phyloP scores from a whole-genome alignment of 2,329 filamentous ascomycete genomes.

The Colletotrichum magnum region DNA sequence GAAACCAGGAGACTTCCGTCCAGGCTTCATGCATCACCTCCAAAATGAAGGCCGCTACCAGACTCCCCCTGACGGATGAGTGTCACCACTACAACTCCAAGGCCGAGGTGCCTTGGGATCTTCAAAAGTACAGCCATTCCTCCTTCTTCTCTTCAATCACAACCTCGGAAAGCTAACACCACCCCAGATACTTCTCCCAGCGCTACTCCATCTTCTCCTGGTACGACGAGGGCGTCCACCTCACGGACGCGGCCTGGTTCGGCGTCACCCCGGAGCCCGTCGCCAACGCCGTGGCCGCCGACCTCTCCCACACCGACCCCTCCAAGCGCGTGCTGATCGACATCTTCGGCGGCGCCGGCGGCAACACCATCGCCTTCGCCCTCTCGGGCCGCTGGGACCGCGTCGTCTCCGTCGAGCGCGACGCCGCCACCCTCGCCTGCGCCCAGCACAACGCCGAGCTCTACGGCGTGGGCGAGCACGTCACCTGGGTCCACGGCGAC shows the following conservation, averaged over 20 bases:
- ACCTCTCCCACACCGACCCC: slow-evolving; percentile 72
- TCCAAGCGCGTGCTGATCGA: slow-evolving; percentile 81
- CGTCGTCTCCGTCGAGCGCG: slow-evolving; percentile 90
- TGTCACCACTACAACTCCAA: slow-evolving; percentile 82
- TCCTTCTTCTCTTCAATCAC: background rate
- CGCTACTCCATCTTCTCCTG: slow-evolving; percentile 88
- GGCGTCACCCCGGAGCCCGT: slow-evolving; percentile 95
- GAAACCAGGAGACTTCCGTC: background rate
- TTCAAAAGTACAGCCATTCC: slow-evolving; percentile 78
- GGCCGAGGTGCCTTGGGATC: slow-evolving; percentile 82
- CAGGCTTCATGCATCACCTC: slow-evolving; percentile 33
- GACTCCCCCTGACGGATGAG: slow-evolving; percentile 69
- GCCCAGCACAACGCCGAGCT: slow-evolving; percentile 92
- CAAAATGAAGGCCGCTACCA: slow-evolving; percentile 58
- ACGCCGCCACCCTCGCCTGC: slow-evolving; percentile 85
- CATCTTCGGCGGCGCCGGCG: slow-evolving; percentile 91
- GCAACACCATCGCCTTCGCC: slow-evolving; percentile 96
- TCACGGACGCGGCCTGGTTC: slow-evolving; percentile 97
- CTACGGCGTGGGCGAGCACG: slow-evolving; percentile 81
- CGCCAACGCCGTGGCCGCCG: slow-evolving; percentile 83
- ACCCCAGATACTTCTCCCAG: slow-evolving; percentile 86
- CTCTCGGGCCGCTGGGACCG: slow-evolving; percentile 82
- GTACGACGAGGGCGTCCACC: slow-evolving; percentile 89
- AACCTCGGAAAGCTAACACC: background rate
- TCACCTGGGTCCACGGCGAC: slow-evolving; percentile 90